These are phyloP conservation scores for Vicia villosa DNA, from an alignment of 306 rosid genomes.

Conservation along the genomic window DNA sequence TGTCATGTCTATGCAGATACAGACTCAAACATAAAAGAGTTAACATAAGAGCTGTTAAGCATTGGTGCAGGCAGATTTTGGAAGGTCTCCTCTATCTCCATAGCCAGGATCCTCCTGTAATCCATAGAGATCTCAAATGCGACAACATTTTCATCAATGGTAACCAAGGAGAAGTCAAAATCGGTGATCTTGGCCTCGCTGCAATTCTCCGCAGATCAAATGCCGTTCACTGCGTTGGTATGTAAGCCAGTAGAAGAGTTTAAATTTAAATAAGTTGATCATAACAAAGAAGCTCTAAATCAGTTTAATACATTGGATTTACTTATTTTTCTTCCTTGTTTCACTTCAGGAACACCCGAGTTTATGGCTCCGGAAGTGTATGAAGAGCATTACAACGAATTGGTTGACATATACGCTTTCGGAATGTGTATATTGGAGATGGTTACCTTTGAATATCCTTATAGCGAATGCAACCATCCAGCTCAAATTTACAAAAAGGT, in stretches of 20 bases:
- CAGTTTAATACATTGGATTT: constrained; percentile 17
- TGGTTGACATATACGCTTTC: constrained; percentile 93
- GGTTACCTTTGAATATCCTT: constrained; percentile 96
- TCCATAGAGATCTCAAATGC: constrained; percentile 98
- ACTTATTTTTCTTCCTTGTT: constrained; percentile 8
- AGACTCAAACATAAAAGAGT: constrained; percentile 79
- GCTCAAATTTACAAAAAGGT: constrained; percentile 99
- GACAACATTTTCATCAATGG: constrained; percentile 97
- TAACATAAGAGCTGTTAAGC: constrained; percentile 91
- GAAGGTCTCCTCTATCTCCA: constrained; percentile 91
- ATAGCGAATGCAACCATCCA: constrained; percentile 91
- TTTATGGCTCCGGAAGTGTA: constrained; percentile 99
- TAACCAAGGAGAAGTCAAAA: constrained; percentile 95
- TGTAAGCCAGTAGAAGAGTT: too few relatives aligned
- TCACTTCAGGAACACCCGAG: constrained; percentile 87
- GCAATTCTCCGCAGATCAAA: constrained; percentile 83
- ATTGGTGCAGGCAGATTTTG: constrained; percentile 96
- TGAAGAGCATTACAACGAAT: constrained; percentile 91
- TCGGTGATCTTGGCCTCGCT: constrained; percentile 99
- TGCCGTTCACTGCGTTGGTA: constrained; percentile 90
- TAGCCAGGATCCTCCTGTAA: constrained; percentile 86
- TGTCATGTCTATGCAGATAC: constrained; percentile 56
- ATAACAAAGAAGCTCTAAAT: not conserved
- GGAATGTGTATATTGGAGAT: constrained; percentile 99
- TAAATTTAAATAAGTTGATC: not conserved